Conservation (phyloP, 2,329 filamentous ascomycete genomes). For the Triangularia setosa region DNA sequence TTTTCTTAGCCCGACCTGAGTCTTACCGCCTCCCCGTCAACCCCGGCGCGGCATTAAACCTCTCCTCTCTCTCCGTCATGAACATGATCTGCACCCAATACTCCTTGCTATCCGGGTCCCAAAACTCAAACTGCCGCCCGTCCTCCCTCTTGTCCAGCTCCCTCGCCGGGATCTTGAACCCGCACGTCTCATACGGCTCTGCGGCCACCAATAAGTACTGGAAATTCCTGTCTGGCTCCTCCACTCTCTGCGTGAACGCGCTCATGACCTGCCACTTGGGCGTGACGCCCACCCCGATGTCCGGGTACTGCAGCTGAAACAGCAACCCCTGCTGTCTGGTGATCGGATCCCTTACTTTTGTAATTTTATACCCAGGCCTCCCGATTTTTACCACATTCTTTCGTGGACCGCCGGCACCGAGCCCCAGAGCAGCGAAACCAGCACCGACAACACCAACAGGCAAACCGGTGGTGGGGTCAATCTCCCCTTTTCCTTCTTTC, state of each 20-base stretch:
- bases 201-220: constrained; percentile 95
- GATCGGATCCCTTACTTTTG: constrained; percentile 85
- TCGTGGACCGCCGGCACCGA: constrained; percentile 57
- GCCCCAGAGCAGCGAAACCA: constrained; percentile 49
- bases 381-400: constrained; percentile 93
- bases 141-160: constrained; percentile 82
- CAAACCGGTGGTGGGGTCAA: constrained; percentile 64
- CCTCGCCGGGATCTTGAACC: constrained; percentile 89
- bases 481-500: constrained; percentile 73
- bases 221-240: constrained; percentile 89
- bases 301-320: constrained; percentile 96
- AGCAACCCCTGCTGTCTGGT: constrained; percentile 84
- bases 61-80: constrained; percentile 95
- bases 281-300: constrained; percentile 70
- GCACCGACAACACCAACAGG: constrained; percentile 75
- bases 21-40: constrained; percentile 45
- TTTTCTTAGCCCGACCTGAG: neutral
- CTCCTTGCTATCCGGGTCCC: constrained; percentile 91
- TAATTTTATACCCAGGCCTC: constrained; percentile 94
- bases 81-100: constrained; percentile 98
- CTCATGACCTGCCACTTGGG: constrained; percentile 96
- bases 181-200: constrained; percentile 96
- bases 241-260: constrained; percentile 91
- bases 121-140: constrained; percentile 88
- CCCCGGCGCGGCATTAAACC: constrained; percentile 66